Conservation (phyloP, 2,329 filamentous ascomycete species). For the Periconia sp. region DNA sequence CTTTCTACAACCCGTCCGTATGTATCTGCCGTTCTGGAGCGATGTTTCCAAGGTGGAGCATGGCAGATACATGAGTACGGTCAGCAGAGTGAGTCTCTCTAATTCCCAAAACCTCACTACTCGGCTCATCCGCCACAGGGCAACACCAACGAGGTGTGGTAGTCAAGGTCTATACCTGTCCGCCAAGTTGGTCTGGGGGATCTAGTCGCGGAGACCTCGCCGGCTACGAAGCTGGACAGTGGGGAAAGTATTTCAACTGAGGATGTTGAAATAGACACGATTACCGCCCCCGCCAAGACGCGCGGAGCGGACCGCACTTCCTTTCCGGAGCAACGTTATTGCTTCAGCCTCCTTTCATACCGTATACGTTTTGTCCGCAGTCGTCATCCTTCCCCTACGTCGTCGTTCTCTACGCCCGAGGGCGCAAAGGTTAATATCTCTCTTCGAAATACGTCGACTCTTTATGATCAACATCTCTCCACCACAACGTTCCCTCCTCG, state of each 20-base stretch:
- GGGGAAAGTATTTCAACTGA: slow-evolving; percentile 28
- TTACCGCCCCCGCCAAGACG: slow-evolving; percentile 18
- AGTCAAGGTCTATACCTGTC: slow-evolving; percentile 29
- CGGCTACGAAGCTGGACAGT: slow-evolving; percentile 21
- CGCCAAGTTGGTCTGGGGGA: slow-evolving; percentile 6
- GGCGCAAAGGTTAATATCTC: too few relatives aligned
- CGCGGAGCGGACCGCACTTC: slow-evolving; percentile 11
- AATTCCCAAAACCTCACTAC: too few relatives aligned
- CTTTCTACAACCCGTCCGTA: slow-evolving; percentile 29
- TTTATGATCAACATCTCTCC: too few relatives aligned
- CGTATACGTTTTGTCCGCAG: background rate
- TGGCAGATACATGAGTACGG: too few relatives aligned
- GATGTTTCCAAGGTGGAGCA: too few relatives aligned
- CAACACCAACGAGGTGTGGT: slow-evolving; percentile 34
- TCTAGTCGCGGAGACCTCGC: slow-evolving; percentile 19
- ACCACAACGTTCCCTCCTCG: too few relatives aligned
- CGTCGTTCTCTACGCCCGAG: too few relatives aligned
- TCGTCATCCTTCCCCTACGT: too few relatives aligned
- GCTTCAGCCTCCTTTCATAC: background rate
- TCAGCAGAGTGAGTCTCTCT: too few relatives aligned
- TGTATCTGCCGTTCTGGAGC: too few relatives aligned
- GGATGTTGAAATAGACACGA: background rate
- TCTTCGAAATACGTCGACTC: too few relatives aligned
- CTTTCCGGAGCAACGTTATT: slow-evolving; percentile 4
- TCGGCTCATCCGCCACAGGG: too few relatives aligned